Evolutionary conservation across 345 rosid species (phyloP).

Genomic region (Aquilaria malaccensis): DNA sequence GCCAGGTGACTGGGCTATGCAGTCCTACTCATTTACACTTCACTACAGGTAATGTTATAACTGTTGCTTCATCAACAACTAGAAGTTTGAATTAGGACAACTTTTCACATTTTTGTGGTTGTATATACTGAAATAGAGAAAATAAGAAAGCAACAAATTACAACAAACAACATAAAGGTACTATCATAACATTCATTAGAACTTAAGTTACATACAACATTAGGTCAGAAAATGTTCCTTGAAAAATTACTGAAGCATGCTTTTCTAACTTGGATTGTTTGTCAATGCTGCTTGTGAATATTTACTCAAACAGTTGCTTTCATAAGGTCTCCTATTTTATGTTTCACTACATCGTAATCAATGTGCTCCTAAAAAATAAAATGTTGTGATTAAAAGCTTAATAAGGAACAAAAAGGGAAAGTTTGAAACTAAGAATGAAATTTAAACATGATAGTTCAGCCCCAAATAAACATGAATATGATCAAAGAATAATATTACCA

Average conservation of each 20-base stretch:
- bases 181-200: background rate
- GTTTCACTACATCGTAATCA: conserved; percentile 78
- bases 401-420: too few relatives aligned
- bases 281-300: conserved; percentile 82
- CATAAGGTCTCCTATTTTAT: conserved; percentile 33
- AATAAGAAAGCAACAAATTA: background rate
- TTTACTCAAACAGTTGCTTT: conserved; percentile 66
- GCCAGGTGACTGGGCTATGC: too few relatives aligned
- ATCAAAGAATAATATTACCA: too few relatives aligned
- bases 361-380: conserved; percentile 61
- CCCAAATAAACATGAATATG: too few relatives aligned
- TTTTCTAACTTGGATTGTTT: conserved; percentile 79
- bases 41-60: conserved; percentile 92
- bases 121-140: conserved; percentile 60
- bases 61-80: conserved; percentile 98
- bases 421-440: too few relatives aligned
- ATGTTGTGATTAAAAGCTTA: background rate
- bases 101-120: conserved; percentile 89
- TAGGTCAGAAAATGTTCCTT: background rate
- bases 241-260: background rate
- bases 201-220: background rate
- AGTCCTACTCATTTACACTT: conserved; percentile 87
- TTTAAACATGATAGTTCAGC: background rate
- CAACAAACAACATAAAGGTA: conserved; percentile 11
- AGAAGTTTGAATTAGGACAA: conserved; percentile 94